Evolutionary conservation across 1,139 yeast genomes (phyloP), one percentile per base, ranked within the genome.

Genomic region (Taphrina betulina): DNA sequence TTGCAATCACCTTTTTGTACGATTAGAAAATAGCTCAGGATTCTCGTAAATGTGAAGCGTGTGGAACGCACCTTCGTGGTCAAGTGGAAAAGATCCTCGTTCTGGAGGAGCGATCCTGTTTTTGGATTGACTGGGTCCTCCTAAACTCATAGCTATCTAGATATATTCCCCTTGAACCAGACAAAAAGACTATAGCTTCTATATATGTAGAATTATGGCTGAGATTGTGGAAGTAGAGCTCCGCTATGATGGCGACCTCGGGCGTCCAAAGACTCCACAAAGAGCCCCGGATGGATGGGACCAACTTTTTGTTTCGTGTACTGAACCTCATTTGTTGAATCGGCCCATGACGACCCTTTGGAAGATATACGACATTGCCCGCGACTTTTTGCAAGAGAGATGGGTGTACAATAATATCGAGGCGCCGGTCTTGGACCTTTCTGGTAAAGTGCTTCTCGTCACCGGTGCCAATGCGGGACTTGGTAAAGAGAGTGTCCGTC

Each of bases 361-460:
- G n/a, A n/a, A n/a, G n/a, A 23, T 34, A 8, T 50, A 50, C 19
- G 54, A 50, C 22, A 24, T 50, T 17, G 7, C 24, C n/a, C 44
- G 54, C 14, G 54, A 50, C 40, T 50, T 50, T 33, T 33, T 22
- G 14, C 36, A 23, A 8, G 54, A 50, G 31, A 41, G 31, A 7
- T 20, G 31, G 34, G 33, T 50, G n/a, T 38, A 50, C 40, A 50
- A 38, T 10, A 20, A 33, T 19, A 45, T 50, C n/a, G 23, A 50
- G 23, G 54, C 54, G 2, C 54, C 54, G 5, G 19, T 22, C 14
- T 41, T 40, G 29, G 54, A 50, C 22, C 34, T 76, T 26, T 62
- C 69, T 1, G 77, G 74, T 2, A 66, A 66, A 50, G 69, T 69
- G 17, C 59, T 60, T 14, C 46, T 61, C 17, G 58, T 61, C 34